A percentile compares a stretch with the other conserved stretches of the same genome.
phyloP scores from a whole-genome alignment of 2,329 filamentous ascomycete genomes.

The Aureobasidium leucospermi region DNA sequence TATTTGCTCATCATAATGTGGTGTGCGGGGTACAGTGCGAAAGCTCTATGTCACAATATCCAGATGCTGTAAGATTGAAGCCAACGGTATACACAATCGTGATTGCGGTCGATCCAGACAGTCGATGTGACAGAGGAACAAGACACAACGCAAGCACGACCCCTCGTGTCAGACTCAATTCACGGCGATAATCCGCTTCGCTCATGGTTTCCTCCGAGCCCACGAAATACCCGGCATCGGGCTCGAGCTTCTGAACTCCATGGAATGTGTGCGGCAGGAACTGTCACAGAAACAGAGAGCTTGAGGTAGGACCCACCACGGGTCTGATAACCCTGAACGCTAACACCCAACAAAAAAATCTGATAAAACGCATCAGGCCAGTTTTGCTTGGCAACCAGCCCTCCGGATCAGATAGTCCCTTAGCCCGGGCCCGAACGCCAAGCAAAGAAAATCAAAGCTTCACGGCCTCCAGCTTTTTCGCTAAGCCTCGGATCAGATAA shows the following conservation, averaged over 20 bases:
- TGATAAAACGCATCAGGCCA: slow-evolving; percentile 5
- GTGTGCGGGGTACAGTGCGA: not conserved
- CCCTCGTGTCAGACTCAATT: not conserved
- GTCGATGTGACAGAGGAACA: not conserved
- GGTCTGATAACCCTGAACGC: slow-evolving; percentile 9
- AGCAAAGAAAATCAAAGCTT: not conserved
- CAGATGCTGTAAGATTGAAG: not conserved
- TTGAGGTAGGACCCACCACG: not conserved
- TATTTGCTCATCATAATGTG: slow-evolving; percentile 13
- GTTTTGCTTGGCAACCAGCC: not conserved
- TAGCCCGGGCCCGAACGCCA: not conserved
- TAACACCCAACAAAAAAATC: slow-evolving; percentile 7
- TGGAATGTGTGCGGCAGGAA: not conserved
- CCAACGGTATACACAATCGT: not conserved
- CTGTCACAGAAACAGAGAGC: not conserved
- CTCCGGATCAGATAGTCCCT: slow-evolving; percentile 1
- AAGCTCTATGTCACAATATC: not conserved
- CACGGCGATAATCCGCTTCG: not conserved
- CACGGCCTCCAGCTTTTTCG: not conserved
- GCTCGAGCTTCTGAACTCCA: not conserved
- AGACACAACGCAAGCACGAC: not conserved
- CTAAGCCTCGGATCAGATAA: slow-evolving; percentile 13
- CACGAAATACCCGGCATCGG: not conserved
- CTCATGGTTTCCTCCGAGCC: not conserved
- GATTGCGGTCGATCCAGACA: not conserved